phyloP scores from a whole-genome alignment of 768 basidiomycete species.

The Pisolithus tinctorius region DNA sequence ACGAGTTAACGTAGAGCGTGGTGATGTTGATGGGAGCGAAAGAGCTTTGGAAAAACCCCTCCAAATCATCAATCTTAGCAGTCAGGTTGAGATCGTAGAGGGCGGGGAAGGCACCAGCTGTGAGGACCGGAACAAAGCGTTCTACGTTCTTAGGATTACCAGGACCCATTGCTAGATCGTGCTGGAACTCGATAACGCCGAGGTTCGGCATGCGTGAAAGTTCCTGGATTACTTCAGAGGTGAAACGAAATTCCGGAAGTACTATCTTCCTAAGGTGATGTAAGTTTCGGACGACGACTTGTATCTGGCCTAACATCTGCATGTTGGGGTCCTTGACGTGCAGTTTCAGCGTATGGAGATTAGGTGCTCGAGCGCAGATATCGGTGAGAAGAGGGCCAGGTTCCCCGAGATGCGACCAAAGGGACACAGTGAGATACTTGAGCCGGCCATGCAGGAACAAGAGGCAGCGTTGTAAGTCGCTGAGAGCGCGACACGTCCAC shows the following conservation, averaged over 20 bases:
- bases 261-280: conserved; percentile 40
- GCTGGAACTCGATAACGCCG: conserved; percentile 46
- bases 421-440: conserved; percentile 31
- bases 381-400: conserved; percentile 26
- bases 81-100: conserved; percentile 48
- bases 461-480: conserved; percentile 32
- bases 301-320: conserved; percentile 35
- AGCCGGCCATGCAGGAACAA: conserved; percentile 56
- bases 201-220: conserved; percentile 41
- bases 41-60: conserved; percentile 35
- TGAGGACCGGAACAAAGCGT: conserved; percentile 37
- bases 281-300: conserved; percentile 34
- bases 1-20: conserved; percentile 46
- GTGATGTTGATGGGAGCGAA: conserved; percentile 46
- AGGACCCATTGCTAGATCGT: conserved; percentile 38
- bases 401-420: conserved; percentile 11
- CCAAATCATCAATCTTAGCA: conserved; percentile 36
- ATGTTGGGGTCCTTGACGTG: conserved; percentile 35
- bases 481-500: conserved; percentile 33
- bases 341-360: conserved; percentile 41
- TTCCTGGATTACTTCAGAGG: conserved; percentile 38
- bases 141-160: conserved; percentile 40
- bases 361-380: conserved; percentile 44
- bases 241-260: conserved; percentile 47
- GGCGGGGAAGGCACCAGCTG: conserved; percentile 45